Evolutionary conservation across 164 flowering plant genomes (phyloP).

Genomic region (Protea cynaroides): DNA sequence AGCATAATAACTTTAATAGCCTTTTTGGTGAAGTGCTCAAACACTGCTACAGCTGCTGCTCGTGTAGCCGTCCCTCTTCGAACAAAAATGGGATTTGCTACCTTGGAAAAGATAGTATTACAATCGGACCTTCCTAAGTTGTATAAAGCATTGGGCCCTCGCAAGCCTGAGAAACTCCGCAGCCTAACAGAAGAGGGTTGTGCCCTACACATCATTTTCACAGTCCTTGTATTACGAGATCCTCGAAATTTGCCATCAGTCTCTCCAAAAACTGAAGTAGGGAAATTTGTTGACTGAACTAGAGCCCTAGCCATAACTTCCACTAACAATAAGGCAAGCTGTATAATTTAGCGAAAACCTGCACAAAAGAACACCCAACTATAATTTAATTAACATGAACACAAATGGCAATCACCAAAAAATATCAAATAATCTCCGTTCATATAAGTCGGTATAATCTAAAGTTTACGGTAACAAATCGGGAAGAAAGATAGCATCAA

Average conservation of each 20-base stretch:
- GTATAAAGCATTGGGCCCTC: constrained; percentile 40
- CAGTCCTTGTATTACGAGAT: constrained; percentile 32
- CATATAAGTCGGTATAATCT: no score
- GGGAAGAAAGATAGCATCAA: no score
- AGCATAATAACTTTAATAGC: constrained; percentile 97
- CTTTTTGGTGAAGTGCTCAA: constrained; percentile 90
- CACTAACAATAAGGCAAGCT: neutral
- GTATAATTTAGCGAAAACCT: neutral
- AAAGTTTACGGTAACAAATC: no score
- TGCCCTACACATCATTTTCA: constrained; percentile 35
- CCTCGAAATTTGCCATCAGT: constrained; percentile 29
- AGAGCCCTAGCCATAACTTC: constrained; percentile 59
- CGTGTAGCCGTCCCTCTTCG: constrained; percentile 34
- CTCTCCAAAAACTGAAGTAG: constrained; percentile 28
- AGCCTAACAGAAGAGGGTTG: constrained; percentile 27
- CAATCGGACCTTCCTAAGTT: constrained; percentile 17
- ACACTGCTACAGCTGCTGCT: constrained; percentile 55
- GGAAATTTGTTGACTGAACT: constrained; percentile 44
- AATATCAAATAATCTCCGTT: no score
- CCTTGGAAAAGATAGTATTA: constrained; percentile 37
- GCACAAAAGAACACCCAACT: neutral
- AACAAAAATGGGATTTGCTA: constrained; percentile 27
- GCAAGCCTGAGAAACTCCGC: constrained; percentile 39
- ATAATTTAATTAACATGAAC: neutral
- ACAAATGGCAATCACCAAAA: no score